Evolutionary conservation across 2,329 filamentous ascomycete species (phyloP).

Genomic region (Scedosporium minutisporum): DNA sequence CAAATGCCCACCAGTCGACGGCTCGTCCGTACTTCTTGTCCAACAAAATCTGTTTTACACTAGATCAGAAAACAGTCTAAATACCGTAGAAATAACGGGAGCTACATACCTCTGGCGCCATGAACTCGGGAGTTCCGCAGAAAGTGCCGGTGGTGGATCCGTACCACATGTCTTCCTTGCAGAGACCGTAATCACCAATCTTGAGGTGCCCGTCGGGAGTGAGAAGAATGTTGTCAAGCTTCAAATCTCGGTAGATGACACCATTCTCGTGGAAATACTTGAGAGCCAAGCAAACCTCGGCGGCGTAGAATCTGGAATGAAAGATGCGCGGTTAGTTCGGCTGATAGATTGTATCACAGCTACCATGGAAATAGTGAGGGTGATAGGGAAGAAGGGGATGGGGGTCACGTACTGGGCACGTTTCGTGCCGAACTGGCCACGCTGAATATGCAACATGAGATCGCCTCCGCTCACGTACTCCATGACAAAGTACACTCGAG

Average conservation of each 20-base stretch:
- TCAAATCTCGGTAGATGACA: constrained; percentile 96
- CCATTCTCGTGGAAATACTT: constrained; percentile 99
- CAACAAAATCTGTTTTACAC: constrained; percentile 61
- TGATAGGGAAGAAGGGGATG: no score
- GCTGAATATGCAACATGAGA: constrained; percentile 97
- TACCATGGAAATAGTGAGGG: neutral
- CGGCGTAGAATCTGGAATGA: constrained; percentile 75
- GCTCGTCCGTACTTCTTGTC: constrained; percentile 98
- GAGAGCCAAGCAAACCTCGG: constrained; percentile 89
- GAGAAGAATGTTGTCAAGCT: constrained; percentile 84
- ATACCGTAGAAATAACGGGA: neutral
- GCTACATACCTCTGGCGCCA: constrained; percentile 76
- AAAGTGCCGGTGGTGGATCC: constrained; percentile 94
- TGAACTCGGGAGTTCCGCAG: constrained; percentile 98
- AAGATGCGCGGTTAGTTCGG: neutral
- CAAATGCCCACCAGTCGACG: constrained; percentile 99
- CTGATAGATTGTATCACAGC: neutral
- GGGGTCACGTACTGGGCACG: constrained; percentile 74
- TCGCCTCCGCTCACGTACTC: constrained; percentile 98
- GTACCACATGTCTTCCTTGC: constrained; percentile 99
- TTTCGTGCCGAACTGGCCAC: constrained; percentile 91
- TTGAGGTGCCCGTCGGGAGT: constrained; percentile 97
- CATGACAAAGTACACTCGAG: constrained; percentile 98
- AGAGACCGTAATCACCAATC: constrained; percentile 96
- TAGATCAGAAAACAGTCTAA: constrained; percentile 18